Conservation (phyloP, 2,329 filamentous ascomycete species). For the Diplodia sapinea region DNA sequence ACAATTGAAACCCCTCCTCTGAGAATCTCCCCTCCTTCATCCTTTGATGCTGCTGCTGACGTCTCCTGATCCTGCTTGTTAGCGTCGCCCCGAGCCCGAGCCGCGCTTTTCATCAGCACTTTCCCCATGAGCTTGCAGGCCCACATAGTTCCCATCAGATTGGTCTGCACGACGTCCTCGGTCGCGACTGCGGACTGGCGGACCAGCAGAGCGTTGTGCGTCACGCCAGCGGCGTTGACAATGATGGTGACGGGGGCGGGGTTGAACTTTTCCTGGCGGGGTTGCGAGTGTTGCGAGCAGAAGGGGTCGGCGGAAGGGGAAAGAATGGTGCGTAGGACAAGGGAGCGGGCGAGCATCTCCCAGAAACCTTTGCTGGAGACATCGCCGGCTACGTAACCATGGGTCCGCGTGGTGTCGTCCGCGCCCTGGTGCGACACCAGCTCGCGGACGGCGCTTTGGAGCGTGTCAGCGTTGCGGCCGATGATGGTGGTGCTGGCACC, state of each 20-base stretch:
- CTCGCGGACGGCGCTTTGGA: conserved; percentile 30
- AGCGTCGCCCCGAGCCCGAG: not conserved
- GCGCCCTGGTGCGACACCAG: not conserved
- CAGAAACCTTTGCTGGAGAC: conserved; percentile 40
- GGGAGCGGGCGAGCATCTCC: conserved; percentile 30
- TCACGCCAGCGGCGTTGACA: conserved; percentile 79
- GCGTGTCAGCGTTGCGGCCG: conserved; percentile 39
- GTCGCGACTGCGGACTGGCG: conserved; percentile 59
- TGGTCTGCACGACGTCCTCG: conserved; percentile 67
- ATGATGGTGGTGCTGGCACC: conserved; percentile 43
- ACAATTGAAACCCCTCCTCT: conserved; percentile 63
- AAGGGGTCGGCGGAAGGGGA: not conserved
- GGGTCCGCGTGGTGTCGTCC: not conserved
- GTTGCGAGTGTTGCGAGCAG: too few relatives aligned
- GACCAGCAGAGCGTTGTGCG: conserved; percentile 69
- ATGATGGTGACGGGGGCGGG: conserved; percentile 56
- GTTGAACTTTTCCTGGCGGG: conserved; percentile 10
- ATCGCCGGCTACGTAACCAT: conserved; percentile 40
- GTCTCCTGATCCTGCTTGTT: not conserved
- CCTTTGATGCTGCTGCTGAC: conserved; percentile 18
- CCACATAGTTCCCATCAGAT: conserved; percentile 70
- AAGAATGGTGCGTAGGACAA: not conserved
- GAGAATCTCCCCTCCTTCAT: not conserved
- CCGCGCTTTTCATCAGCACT: not conserved
- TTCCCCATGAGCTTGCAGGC: conserved; percentile 56